Evolutionary conservation across 345 rosid species (phyloP), one percentile per base, ranked within the genome.

Genomic region (Salix suchowensis): DNA sequence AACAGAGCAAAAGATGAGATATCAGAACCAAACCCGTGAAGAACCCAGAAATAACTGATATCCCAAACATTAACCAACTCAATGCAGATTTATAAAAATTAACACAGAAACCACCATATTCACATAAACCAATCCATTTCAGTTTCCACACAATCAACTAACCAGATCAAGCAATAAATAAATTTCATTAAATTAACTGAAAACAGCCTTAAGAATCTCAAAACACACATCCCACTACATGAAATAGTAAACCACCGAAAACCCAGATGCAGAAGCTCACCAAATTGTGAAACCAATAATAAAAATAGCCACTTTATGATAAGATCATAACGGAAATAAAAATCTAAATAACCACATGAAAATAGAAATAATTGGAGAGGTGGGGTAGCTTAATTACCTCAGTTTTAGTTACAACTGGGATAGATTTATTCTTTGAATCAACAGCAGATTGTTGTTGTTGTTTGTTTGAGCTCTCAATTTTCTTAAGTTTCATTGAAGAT

Each of bases 391-490:
- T 81, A 40, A 40, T 40, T 40, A 92, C 95, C 92, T 88, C 90
- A 14, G 86, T 79, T 87, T 88, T 91, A 13, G 76, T 54, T 74
- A 77, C 81, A 76, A 77, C 74, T 34, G 96, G 82, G 0, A 77
- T 73, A 68, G 89, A 82, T 85, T 83, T 90, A 44, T 62, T 77
- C 88, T 87, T 88, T 12, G 83, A 44, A 82, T 77, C 88, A 75
- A 82, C 34, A 69, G 8, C 19, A 58, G 55, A 40, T 40, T 40
- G 39, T 5, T 78, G 68, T 72, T 21, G 18, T 32, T 78, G 88
- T 79, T 80, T 89, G 84, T 21, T 84, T 3, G 95, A 87, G 85
- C 36, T 80, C 34, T 79, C 85, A 75, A 85, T 80, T 87, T 85
- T 92, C 90, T 82, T 91, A 75, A 68, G 87, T 72, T 81, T 86